Evolutionary conservation across 2,329 filamentous ascomycete species (phyloP).

Genomic region (Ustulina deusta): DNA sequence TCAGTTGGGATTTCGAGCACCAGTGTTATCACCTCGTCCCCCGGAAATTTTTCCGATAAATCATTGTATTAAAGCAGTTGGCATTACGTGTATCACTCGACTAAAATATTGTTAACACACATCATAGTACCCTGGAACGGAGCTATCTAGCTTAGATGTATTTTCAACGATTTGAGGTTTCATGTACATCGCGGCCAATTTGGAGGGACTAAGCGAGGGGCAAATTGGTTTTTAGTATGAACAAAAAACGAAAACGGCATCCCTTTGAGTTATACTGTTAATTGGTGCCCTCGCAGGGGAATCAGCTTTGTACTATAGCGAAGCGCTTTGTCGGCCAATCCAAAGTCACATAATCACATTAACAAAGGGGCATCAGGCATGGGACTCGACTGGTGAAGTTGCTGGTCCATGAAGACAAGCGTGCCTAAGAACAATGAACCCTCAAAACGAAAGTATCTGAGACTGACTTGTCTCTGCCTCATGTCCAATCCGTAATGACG

Average conservation of each 20-base stretch:
- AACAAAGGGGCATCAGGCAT: constrained; percentile 40
- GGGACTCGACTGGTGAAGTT: constrained; percentile 1
- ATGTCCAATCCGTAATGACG: background rate
- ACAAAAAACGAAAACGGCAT: constrained; percentile 18
- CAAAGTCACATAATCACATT: constrained; percentile 8
- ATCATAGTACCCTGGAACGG: constrained; percentile 60
- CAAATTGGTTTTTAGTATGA: constrained; percentile 12
- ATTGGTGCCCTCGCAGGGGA: background rate
- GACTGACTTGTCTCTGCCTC: background rate
- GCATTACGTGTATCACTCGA: background rate
- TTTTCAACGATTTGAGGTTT: constrained; percentile 61
- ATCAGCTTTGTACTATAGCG: constrained; percentile 23
- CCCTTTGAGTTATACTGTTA: constrained; percentile 11
- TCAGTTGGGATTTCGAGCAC: background rate
- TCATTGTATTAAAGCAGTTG: background rate
- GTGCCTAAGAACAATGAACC: constrained; percentile 42
- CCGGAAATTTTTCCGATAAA: background rate
- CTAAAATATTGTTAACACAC: constrained; percentile 9
- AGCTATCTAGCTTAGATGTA: constrained; percentile 67
- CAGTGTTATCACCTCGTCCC: too few relatives aligned
- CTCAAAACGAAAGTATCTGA: constrained; percentile 30
- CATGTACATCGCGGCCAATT: background rate
- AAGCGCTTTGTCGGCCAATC: constrained; percentile 29
- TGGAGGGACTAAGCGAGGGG: constrained; percentile 5
- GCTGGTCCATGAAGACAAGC: constrained; percentile 21